Evolutionary conservation across 345 rosid genomes (phyloP).

Genomic region (Citrus glauca): DNA sequence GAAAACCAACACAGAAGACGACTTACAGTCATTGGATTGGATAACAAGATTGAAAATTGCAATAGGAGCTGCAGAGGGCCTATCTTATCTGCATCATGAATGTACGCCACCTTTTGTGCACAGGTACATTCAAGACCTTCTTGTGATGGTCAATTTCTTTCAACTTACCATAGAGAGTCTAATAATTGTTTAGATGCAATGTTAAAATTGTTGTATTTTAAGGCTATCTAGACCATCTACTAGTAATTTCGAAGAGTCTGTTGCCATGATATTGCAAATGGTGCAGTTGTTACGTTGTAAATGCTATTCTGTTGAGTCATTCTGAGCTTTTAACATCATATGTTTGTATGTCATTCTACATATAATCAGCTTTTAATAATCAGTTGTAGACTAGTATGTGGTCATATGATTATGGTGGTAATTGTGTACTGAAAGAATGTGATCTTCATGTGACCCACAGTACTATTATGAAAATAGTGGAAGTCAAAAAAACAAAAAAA

Average conservation of each 20-base stretch:
- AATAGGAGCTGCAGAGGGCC: slow-evolving; percentile 89
- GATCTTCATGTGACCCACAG: not conserved
- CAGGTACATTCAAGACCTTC: slow-evolving; percentile 45
- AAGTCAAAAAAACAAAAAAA: not conserved
- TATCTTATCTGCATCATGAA: slow-evolving; percentile 89
- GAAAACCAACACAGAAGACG: slow-evolving; percentile 59
- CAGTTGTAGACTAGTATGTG: not conserved
- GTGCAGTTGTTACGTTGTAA: not conserved
- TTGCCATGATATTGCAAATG: not conserved
- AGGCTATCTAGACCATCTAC: not conserved
- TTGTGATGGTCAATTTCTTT: not conserved
- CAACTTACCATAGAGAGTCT: not conserved
- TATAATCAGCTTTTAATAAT: not conserved
- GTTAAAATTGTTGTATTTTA: not conserved
- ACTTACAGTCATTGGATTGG: slow-evolving; percentile 92
- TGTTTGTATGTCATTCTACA: not conserved
- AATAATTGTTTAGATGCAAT: not conserved
- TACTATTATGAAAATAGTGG: not conserved
- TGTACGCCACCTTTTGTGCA: slow-evolving; percentile 85
- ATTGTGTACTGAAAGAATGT: not conserved
- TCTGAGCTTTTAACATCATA: not conserved
- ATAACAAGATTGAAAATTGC: slow-evolving; percentile 96
- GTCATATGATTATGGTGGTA: not conserved
- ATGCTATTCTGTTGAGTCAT: not conserved
- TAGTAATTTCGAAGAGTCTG: not conserved